Conservation (phyloP, 257 asterid genomes). For the Nicotiana noctiflora region DNA sequence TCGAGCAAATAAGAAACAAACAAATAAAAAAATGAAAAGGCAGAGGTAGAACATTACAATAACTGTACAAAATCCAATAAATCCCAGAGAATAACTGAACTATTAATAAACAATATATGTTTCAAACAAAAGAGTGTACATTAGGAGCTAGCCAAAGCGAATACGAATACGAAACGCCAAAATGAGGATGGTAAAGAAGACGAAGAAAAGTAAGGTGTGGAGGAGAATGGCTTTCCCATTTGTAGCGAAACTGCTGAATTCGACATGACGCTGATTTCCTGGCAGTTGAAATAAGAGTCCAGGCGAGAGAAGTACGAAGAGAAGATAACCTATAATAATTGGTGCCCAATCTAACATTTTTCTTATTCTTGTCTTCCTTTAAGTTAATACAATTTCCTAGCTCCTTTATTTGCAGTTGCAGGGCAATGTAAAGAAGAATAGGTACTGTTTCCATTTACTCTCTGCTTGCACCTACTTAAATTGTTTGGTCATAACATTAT, state of each 20-base stretch:
- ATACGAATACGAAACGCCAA: conserved; percentile 43
- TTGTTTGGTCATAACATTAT: background rate
- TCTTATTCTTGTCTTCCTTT: background rate
- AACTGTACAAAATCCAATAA: background rate
- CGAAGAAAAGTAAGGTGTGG: conserved; percentile 47
- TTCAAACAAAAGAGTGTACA: no score
- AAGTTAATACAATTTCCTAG: background rate
- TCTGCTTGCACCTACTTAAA: background rate
- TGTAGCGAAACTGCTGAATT: conserved; percentile 49
- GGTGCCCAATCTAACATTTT: conserved; percentile 58
- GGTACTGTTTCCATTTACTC: background rate
- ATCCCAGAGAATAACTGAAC: background rate
- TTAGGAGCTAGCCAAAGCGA: conserved; percentile 8
- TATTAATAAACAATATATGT: background rate
- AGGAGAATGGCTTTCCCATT: conserved; percentile 44
- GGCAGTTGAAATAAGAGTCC: conserved; percentile 53
- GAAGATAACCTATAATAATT: conserved; percentile 35
- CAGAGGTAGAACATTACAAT: background rate
- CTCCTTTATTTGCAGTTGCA: background rate
- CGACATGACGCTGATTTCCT: conserved; percentile 34
- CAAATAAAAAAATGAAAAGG: background rate
- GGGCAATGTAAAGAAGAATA: background rate
- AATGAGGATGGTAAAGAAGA: conserved; percentile 38
- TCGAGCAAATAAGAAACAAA: background rate
- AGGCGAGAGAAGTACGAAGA: conserved; percentile 47